A percentile compares a stretch with the other conserved stretches of the same genome.
phyloP scores from a whole-genome alignment of 768 basidiomycete species.

The Hygrophorus pudorinus region DNA sequence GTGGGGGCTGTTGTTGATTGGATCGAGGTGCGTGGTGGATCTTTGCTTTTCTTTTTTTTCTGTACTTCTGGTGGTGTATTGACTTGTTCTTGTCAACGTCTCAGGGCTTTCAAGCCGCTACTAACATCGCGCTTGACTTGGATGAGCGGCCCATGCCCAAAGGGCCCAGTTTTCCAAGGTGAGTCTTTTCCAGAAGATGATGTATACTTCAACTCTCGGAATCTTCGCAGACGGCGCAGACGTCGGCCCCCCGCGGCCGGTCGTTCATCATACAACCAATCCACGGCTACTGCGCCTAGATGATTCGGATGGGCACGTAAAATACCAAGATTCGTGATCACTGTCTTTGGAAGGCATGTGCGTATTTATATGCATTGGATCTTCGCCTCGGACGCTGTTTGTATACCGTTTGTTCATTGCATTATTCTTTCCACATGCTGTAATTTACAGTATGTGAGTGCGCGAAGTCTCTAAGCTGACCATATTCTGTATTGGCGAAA shows the following conservation, averaged over 20 bases:
- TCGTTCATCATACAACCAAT: conserved; percentile 11
- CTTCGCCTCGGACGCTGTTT: too few relatives aligned
- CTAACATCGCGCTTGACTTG: conserved; percentile 85
- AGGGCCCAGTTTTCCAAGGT: conserved; percentile 81
- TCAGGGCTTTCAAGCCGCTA: conserved; percentile 82
- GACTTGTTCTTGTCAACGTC: background rate
- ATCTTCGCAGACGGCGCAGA: conserved; percentile 1
- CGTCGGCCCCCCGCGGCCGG: conserved; percentile 10
- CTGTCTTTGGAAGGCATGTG: too few relatives aligned
- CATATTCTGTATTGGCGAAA: too few relatives aligned
- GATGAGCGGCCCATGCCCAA: conserved; percentile 90
- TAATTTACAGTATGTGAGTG: too few relatives aligned
- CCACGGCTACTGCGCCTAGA: too few relatives aligned
- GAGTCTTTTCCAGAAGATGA: conserved; percentile 17
- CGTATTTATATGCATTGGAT: background rate
- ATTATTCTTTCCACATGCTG: too few relatives aligned
- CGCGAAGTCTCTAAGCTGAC: too few relatives aligned
- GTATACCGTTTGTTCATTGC: too few relatives aligned
- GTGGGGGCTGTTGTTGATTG: conserved; percentile 83
- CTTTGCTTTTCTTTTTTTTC: too few relatives aligned
- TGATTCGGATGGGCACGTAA: too few relatives aligned
- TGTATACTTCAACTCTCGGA: background rate
- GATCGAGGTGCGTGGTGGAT: conserved; percentile 68
- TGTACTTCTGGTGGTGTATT: background rate
- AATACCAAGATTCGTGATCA: too few relatives aligned